Conservation (phyloP, 2,329 filamentous ascomycete species). For the Stagonosporopsis tanaceti region DNA sequence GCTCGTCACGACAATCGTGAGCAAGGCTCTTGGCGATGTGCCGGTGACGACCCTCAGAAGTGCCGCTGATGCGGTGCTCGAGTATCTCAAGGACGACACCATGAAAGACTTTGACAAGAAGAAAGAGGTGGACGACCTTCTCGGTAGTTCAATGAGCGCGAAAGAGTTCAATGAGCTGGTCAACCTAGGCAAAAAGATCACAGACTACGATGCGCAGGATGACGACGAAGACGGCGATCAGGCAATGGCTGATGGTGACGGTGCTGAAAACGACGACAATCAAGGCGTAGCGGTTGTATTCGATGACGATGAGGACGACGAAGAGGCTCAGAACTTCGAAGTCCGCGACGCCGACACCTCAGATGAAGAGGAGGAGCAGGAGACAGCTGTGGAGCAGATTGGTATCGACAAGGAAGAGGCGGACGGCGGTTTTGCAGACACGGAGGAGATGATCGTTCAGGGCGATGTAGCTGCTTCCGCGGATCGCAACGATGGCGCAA, state of each 20-base stretch:
- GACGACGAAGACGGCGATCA: constrained; percentile 84
- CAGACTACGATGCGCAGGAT: constrained; percentile 95
- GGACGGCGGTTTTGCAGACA: constrained; percentile 61
- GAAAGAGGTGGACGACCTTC: constrained; percentile 92
- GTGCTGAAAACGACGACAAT: constrained; percentile 79
- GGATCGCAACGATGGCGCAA: constrained; percentile 53
- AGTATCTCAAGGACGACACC: constrained; percentile 92
- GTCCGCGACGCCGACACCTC: constrained; percentile 85
- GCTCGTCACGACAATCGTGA: constrained; percentile 89
- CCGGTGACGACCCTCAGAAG: constrained; percentile 90
- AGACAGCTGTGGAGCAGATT: constrained; percentile 66
- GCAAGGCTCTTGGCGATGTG: constrained; percentile 88
- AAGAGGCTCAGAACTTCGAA: constrained; percentile 81
- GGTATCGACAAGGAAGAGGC: constrained; percentile 60
- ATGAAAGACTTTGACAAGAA: constrained; percentile 99
- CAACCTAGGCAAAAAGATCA: constrained; percentile 98
- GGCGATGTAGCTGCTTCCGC: constrained; percentile 60
- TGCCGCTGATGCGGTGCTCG: constrained; percentile 89
- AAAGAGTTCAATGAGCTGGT: constrained; percentile 98
- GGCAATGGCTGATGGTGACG: constrained; percentile 67
- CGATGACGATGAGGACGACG: constrained; percentile 83
- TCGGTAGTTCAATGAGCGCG: constrained; percentile 80
- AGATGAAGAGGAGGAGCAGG: constrained; percentile 75
- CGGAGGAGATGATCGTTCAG: constrained; percentile 85
- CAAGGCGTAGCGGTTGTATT: constrained; percentile 98